Percentiles rank a stretch among this genome's conserved stretches.
phyloP scores from a whole-genome alignment of 169 alveolate genomes.

The Plasmodium gonderi region DNA sequence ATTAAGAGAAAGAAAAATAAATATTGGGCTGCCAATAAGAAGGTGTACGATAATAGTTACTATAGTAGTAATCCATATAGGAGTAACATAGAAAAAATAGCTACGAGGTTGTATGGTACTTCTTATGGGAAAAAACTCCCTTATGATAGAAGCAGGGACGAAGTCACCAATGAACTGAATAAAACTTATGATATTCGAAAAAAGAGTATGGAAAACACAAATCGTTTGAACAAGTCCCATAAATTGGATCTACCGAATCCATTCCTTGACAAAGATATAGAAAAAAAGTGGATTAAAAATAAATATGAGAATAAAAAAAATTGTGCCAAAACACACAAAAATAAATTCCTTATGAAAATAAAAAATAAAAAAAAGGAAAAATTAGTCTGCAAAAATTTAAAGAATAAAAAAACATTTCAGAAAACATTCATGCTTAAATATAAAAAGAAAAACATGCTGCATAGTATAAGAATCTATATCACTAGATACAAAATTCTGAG shows the following conservation, averaged over 20 bases:
- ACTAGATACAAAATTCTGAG: conserved; percentile 45
- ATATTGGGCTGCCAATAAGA: background rate
- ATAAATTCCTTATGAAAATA: background rate
- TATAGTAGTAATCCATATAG: conserved; percentile 21
- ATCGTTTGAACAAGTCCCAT: background rate
- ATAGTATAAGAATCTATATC: conserved; percentile 13
- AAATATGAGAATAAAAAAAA: background rate
- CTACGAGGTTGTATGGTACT: background rate
- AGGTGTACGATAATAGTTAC: background rate
- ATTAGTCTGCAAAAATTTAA: background rate
- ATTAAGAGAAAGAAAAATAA: conserved; percentile 22
- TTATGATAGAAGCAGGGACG: background rate
- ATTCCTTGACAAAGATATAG: background rate
- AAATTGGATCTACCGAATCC: background rate
- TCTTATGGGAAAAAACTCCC: background rate
- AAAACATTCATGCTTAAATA: conserved; percentile 5
- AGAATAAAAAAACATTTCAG: background rate
- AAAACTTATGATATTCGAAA: background rate
- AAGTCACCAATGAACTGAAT: background rate
- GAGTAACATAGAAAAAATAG: background rate
- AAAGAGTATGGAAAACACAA: background rate
- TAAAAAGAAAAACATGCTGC: conserved; percentile 11
- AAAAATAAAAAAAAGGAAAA: background rate
- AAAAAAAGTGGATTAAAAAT: too few relatives aligned
- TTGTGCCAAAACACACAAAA: background rate